These are phyloP conservation scores for Auricularia heimuer DNA, from an alignment of 768 basidiomycete species.

Conservation along the genomic window DNA sequence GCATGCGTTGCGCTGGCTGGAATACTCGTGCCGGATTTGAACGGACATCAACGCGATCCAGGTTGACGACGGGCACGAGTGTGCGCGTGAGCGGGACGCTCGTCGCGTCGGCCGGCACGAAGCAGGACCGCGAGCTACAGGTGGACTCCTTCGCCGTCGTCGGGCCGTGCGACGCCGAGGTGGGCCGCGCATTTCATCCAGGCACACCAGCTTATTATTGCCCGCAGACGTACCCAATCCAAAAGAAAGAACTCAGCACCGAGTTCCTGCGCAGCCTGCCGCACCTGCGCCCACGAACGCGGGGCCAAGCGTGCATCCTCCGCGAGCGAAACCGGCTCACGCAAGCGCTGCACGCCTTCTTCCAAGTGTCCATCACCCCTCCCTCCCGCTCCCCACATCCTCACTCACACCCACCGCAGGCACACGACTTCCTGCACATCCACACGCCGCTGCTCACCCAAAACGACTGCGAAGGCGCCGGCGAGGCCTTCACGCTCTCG, in stretches of 20 bases:
- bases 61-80: slow-evolving; percentile 45
- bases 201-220: too few relatives aligned
- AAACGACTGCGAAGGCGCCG: slow-evolving; percentile 93
- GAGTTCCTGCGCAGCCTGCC: slow-evolving; percentile 79
- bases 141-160: slow-evolving; percentile 40
- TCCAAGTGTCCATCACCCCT: slow-evolving; percentile 42
- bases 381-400: background rate
- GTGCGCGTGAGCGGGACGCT: slow-evolving; percentile 42
- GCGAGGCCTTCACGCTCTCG: slow-evolving; percentile 72
- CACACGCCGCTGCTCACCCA: slow-evolving; percentile 85
- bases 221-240: slow-evolving; percentile 74
- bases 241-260: slow-evolving; percentile 71
- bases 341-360: slow-evolving; percentile 52
- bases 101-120: slow-evolving; percentile 35
- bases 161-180: slow-evolving; percentile 52
- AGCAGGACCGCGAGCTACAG: slow-evolving; percentile 43
- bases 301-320: slow-evolving; percentile 60
- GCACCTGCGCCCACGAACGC: slow-evolving; percentile 80
- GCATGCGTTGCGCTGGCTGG: background rate
- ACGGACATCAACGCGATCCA: slow-evolving; percentile 10
- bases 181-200: slow-evolving; percentile 12
- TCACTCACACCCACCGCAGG: slow-evolving; percentile 28
- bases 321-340: slow-evolving; percentile 55
- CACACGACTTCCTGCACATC: slow-evolving; percentile 64
- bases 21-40: background rate